Percentiles rank a stretch among this genome's conserved stretches.
phyloP scores from a whole-genome alignment of 2,329 filamentous ascomycete species.

The Cladosporium phlei region DNA sequence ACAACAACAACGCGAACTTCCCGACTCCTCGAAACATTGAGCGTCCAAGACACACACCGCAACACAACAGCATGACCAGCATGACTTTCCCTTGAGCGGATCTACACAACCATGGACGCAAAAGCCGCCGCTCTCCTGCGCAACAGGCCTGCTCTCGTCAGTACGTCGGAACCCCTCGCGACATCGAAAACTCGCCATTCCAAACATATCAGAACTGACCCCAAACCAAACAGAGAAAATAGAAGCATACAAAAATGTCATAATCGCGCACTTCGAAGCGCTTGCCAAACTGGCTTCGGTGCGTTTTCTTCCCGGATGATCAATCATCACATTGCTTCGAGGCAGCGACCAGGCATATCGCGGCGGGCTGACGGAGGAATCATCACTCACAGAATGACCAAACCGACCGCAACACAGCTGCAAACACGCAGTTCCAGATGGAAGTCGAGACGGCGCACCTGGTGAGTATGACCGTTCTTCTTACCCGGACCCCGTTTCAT shows the following conservation, averaged over 20 bases:
- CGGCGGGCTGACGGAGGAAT: too few species aligned
- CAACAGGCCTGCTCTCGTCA: slow-evolving; percentile 38
- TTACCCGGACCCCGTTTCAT: background rate
- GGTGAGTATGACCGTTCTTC: slow-evolving; percentile 36
- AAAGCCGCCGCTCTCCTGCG: slow-evolving; percentile 25
- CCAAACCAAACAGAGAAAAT: slow-evolving; percentile 31
- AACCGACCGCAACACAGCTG: slow-evolving; percentile 51
- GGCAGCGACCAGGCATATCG: too few species aligned
- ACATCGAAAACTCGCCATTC: too few species aligned
- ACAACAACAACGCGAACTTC: too few species aligned
- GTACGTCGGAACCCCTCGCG: too few species aligned
- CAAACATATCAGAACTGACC: too few species aligned
- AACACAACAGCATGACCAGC: background rate
- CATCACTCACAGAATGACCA: slow-evolving; percentile 43
- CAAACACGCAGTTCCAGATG: slow-evolving; percentile 54
- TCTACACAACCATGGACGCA: slow-evolving; percentile 6
- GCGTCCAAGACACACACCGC: too few species aligned
- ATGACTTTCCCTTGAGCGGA: background rate
- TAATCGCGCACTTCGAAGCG: slow-evolving; percentile 52
- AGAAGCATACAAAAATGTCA: slow-evolving; percentile 35
- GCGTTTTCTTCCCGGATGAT: too few species aligned
- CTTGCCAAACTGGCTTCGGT: slow-evolving; percentile 52
- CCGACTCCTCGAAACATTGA: too few species aligned
- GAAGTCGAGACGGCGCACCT: slow-evolving; percentile 56
- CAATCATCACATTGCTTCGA: too few species aligned